Conservation (phyloP, 2,329 filamentous ascomycete genomes). For the Nakataea oryzae region DNA sequence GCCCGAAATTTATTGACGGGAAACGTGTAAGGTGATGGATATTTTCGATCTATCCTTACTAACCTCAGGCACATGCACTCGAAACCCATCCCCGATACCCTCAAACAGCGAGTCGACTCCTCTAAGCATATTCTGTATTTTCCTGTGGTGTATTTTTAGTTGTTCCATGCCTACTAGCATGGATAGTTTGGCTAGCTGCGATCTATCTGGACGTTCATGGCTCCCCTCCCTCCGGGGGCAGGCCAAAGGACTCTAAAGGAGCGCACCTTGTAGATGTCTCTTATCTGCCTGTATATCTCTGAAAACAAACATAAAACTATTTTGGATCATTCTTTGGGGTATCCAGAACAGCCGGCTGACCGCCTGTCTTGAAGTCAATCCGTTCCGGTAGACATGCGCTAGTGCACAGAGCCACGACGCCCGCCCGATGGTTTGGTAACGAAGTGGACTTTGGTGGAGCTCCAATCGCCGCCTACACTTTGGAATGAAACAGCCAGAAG, state of each 20-base stretch:
- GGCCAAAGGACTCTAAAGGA: not conserved
- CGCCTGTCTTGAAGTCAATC: too few relatives aligned
- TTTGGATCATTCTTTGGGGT: not conserved
- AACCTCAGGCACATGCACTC: not conserved
- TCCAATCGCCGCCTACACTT: too few relatives aligned
- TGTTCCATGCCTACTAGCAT: not conserved
- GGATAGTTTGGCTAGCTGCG: not conserved
- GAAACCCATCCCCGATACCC: not conserved
- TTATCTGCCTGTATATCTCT: not conserved
- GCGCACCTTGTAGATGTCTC: not conserved
- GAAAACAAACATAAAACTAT: not conserved
- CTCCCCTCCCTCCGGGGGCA: too few relatives aligned
- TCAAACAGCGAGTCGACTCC: not conserved
- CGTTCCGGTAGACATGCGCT: too few relatives aligned
- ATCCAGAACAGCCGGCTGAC: too few relatives aligned
- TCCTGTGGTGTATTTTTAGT: not conserved
- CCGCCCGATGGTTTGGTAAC: not conserved
- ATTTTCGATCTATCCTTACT: too few relatives aligned
- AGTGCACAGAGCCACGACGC: too few relatives aligned
- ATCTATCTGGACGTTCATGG: not conserved
- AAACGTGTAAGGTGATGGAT: slow-evolving; percentile 29
- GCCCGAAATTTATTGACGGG: slow-evolving; percentile 46
- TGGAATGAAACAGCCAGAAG: not conserved
- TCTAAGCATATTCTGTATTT: not conserved
- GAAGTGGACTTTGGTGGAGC: not conserved